Evolutionary conservation across 2,329 filamentous ascomycete species (phyloP), one percentile per base, ranked within the genome.

Genomic region (Helminthosporium solani): DNA sequence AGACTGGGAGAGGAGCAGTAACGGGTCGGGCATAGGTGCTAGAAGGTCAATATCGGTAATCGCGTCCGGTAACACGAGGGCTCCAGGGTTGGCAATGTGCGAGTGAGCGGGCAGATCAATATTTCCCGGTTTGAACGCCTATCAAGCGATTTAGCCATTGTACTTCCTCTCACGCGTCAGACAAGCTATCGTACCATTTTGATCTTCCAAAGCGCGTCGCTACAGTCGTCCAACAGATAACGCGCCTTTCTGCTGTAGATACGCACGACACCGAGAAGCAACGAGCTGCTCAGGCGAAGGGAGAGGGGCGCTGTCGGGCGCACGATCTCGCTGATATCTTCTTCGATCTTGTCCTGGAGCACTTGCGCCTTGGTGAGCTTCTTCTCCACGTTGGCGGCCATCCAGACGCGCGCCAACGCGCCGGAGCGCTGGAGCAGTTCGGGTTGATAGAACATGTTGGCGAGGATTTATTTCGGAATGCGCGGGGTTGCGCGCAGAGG

Each of bases 331-430:
- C 90, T 87, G 56, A 99, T 91, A 72, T 91, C 96, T 75, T 90
- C 89, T 63, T 92, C 87, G 60, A 99, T 87, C 74, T 96, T 95
- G 49, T 91, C 92, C 68, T 96, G 90, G 54, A 99, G 72, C 58
- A 97, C 94, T 65, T 96, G 90, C 54, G 90, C 90, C 75, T 99
- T 99, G 60, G 91, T 95, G 50, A 99, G 84, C 77, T 97, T 99
- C 78, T 92, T 90, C 81, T 97, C 94, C 56, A 97, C 80, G 73
- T 97, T 99, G 76, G 94, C 90, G 25, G 94, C 96, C 52, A 97
- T 83, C 94, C 94, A 99, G 75, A 97, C 91, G 68, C 90, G 89
- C 74, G 94, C 94, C 78, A 99, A 76, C 66, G 94, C 92, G 78
- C 94, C 94, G 62, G 90, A 96, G 85, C 96, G 96, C 71, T 91